Percentiles rank a stretch among this genome's conserved stretches.
phyloP scores from a whole-genome alignment of 345 rosid genomes.

The Eucalyptus tenuipes region DNA sequence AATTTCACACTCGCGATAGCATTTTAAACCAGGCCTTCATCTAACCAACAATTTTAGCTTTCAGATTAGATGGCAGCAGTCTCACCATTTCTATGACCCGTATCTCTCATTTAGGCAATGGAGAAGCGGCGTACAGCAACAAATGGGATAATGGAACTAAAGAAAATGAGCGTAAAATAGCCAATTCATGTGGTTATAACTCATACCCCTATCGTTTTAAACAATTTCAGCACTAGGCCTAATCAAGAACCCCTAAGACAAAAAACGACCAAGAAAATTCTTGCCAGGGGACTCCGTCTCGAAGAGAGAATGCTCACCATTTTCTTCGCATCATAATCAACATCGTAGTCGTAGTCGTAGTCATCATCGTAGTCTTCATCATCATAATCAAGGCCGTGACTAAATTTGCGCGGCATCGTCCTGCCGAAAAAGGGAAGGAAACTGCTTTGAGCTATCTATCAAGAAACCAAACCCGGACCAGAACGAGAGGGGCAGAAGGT shows the following conservation, averaged over 20 bases:
- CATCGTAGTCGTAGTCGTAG: conserved; percentile 14
- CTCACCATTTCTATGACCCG: neutral
- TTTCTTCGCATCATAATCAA: conserved; percentile 12
- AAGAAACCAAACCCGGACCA: neutral
- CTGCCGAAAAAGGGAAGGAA: neutral
- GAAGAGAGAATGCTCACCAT: neutral
- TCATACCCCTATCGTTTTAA: neutral
- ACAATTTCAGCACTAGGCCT: neutral
- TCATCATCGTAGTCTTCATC: neutral
- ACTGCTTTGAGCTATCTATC: neutral
- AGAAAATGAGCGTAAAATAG: neutral
- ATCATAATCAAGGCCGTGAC: conserved; percentile 9
- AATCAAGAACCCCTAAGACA: neutral
- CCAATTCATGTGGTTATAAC: neutral
- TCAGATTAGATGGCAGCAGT: neutral
- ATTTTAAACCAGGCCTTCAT: neutral
- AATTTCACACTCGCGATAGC: neutral
- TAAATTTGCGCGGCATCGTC: conserved; percentile 48
- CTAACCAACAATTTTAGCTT: neutral
- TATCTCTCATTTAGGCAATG: neutral
- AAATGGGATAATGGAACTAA: neutral
- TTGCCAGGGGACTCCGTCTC: neutral
- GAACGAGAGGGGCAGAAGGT: neutral
- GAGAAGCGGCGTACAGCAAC: neutral
- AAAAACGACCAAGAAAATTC: neutral